Percentiles rank a stretch among this genome's conserved stretches.
These are phyloP conservation scores for Rhynchosporium agropyri DNA, from an alignment of 2,329 filamentous ascomycete genomes.

Conservation along the genomic window DNA sequence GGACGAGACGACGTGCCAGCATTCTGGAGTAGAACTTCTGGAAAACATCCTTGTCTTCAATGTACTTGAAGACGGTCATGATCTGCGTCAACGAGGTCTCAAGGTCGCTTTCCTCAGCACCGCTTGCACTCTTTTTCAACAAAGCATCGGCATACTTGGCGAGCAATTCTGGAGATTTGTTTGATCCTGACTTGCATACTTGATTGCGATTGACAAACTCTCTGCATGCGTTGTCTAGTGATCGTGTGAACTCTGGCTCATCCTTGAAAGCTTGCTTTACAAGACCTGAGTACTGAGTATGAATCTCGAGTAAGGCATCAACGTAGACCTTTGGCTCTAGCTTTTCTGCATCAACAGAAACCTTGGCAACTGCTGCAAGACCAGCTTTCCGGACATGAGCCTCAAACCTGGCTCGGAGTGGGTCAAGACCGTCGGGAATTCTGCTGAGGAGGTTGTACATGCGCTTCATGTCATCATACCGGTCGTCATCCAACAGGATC, in stretches of 20 bases:
- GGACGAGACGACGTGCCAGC: slow-evolving; percentile 90
- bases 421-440: slow-evolving; percentile 89
- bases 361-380: slow-evolving; percentile 84
- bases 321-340: slow-evolving; percentile 97
- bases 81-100: slow-evolving; percentile 88
- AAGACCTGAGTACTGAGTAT: slow-evolving; percentile 87
- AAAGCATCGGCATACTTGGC: slow-evolving; percentile 95
- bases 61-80: slow-evolving; percentile 99
- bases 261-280: slow-evolving; percentile 93
- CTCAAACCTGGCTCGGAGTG: slow-evolving; percentile 84
- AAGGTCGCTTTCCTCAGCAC: slow-evolving; percentile 90
- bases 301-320: slow-evolving; percentile 89
- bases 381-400: slow-evolving; percentile 90
- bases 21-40: slow-evolving; percentile 99
- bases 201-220: slow-evolving; percentile 99
- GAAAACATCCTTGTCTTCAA: slow-evolving; percentile 99
- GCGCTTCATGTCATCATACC: slow-evolving; percentile 90
- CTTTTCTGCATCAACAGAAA: slow-evolving; percentile 83
- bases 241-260: slow-evolving; percentile 95
- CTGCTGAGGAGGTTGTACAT: slow-evolving; percentile 93
- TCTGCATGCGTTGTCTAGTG: slow-evolving; percentile 92
- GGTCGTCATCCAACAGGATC: slow-evolving; percentile 87
- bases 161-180: slow-evolving; percentile 90
- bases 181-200: slow-evolving; percentile 90
- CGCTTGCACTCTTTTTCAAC: slow-evolving; percentile 88